Conservation (phyloP, 2,329 filamentous ascomycete species). For the Blastomyces percursus region DNA sequence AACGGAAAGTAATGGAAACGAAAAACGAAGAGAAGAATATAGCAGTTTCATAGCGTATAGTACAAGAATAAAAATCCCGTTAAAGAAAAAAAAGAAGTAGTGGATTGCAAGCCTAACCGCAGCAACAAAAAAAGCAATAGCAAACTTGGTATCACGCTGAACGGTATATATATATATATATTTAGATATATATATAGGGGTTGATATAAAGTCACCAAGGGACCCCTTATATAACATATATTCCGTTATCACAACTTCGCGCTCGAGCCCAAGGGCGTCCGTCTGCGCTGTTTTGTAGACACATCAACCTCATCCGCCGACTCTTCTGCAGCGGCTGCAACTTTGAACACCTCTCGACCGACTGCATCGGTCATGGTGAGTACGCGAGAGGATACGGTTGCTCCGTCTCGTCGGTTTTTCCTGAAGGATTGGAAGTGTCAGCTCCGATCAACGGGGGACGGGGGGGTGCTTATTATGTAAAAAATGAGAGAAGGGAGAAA, state of each 20-base stretch:
- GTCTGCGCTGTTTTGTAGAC: slow-evolving; percentile 27
- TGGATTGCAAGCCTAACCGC: too few species aligned
- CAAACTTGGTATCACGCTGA: background rate
- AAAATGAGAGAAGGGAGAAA: background rate
- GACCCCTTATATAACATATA: background rate
- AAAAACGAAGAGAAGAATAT: too few species aligned
- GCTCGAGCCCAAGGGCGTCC: slow-evolving; percentile 23
- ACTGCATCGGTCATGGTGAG: slow-evolving; percentile 64
- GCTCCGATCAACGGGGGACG: background rate
- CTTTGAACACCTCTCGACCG: slow-evolving; percentile 54
- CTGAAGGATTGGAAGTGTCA: slow-evolving; percentile 15
- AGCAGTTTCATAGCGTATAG: background rate
- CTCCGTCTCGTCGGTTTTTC: slow-evolving; percentile 90
- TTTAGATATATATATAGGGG: background rate
- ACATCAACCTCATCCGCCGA: slow-evolving; percentile 21
- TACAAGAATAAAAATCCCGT: background rate
- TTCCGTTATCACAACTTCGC: background rate
- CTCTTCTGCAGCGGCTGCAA: slow-evolving; percentile 17
- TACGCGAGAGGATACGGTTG: slow-evolving; percentile 74
- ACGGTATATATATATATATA: background rate
- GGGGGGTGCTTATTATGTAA: background rate
- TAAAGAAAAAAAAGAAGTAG: background rate
- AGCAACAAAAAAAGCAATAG: too few species aligned
- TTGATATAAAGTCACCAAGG: background rate
- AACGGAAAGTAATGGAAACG: too few species aligned